Percentiles rank a stretch among this genome's conserved stretches.
Conservation (phyloP, 106 monocot genomes). For the Triglochin maritima region DNA sequence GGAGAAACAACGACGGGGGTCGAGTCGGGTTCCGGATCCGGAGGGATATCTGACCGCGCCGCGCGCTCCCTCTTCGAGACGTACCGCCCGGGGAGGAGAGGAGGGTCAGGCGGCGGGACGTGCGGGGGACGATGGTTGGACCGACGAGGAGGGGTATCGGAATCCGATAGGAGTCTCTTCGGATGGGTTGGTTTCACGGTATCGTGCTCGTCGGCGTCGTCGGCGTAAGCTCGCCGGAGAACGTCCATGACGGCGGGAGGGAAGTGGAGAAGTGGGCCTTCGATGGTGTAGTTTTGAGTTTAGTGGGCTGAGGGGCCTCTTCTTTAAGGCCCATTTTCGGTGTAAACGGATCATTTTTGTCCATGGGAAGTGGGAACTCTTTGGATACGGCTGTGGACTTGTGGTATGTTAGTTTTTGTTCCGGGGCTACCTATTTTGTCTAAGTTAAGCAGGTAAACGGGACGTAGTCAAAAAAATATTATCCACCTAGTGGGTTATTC, state of each 20-base stretch:
- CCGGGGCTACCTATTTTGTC: no score
- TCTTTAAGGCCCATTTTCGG: no score
- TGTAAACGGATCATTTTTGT: no score
- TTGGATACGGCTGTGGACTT: no score
- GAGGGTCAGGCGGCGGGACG: not conserved
- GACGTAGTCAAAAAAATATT: no score
- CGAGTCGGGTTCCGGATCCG: not conserved
- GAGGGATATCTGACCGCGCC: constrained; percentile 13
- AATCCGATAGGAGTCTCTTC: constrained; percentile 32
- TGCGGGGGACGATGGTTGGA: not conserved
- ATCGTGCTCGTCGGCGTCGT: constrained; percentile 11
- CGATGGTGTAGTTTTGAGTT: no score
- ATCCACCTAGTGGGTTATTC: no score
- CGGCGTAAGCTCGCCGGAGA: constrained; percentile 40
- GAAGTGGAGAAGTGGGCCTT: not conserved
- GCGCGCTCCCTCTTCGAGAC: constrained; percentile 78
- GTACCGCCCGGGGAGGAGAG: constrained; percentile 32
- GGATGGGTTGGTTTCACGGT: not conserved
- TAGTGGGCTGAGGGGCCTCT: no score
- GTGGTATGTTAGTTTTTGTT: no score
- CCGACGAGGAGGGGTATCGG: not conserved
- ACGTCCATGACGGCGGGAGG: constrained; percentile 45
- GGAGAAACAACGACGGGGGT: constrained; percentile 16
- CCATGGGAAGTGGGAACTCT: no score
- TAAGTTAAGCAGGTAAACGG: no score